These are phyloP conservation scores for Claviceps fusiformis DNA, from an alignment of 2,329 filamentous ascomycete species.

Conservation along the genomic window DNA sequence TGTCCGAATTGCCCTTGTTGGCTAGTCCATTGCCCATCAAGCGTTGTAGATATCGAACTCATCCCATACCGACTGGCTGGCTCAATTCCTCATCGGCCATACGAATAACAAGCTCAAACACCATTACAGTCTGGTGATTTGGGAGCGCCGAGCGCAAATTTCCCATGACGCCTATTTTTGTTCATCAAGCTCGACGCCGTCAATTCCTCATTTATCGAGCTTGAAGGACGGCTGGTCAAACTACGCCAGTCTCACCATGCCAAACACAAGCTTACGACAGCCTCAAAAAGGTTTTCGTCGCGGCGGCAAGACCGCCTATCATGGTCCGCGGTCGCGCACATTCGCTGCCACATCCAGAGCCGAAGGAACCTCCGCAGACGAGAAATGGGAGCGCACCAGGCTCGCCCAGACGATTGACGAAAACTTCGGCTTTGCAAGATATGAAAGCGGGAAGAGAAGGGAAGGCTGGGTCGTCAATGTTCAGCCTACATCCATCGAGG, in stretches of 20 bases:
- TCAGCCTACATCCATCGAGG: slow-evolving; percentile 76
- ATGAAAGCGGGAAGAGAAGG: slow-evolving; percentile 70
- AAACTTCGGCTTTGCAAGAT: slow-evolving; percentile 82
- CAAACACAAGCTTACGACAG: slow-evolving; percentile 44
- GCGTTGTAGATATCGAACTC: background rate
- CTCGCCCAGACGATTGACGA: slow-evolving; percentile 88
- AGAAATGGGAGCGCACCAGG: slow-evolving; percentile 75
- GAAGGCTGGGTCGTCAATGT: slow-evolving; percentile 94
- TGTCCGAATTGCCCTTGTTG: background rate
- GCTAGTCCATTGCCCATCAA: background rate
- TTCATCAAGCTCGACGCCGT: slow-evolving; percentile 8
- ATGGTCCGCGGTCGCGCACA: slow-evolving; percentile 58
- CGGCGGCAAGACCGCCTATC: slow-evolving; percentile 55
- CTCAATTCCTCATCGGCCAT: background rate
- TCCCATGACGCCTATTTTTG: slow-evolving; percentile 9
- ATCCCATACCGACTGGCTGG: background rate
- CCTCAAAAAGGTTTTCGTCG: slow-evolving; percentile 55
- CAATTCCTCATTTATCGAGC: slow-evolving; percentile 9
- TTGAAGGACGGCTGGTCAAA: background rate
- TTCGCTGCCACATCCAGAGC: slow-evolving; percentile 66
- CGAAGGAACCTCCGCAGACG: slow-evolving; percentile 82
- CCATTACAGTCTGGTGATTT: background rate
- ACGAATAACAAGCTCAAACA: background rate
- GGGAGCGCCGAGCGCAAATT: background rate
- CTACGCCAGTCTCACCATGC: slow-evolving; percentile 27